These are phyloP conservation scores for Lasiosphaeria ovina DNA, from an alignment of 495 filamentous ascomycete genomes.

Conservation along the genomic window DNA sequence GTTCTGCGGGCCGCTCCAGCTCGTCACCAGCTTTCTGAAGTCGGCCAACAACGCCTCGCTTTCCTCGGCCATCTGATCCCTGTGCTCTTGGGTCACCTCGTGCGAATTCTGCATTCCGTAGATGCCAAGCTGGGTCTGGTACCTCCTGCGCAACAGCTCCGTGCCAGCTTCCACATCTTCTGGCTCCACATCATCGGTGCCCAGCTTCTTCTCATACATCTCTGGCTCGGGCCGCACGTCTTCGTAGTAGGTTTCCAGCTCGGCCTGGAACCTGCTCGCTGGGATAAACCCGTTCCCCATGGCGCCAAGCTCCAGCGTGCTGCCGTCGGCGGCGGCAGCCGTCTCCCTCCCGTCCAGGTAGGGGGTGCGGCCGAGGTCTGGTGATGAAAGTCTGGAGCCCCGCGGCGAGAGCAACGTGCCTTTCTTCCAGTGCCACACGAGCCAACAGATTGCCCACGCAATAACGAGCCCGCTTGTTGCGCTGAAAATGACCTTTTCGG, in stretches of 20 bases:
- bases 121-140: constrained; percentile 1
- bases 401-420: not conserved
- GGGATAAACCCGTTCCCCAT: not conserved
- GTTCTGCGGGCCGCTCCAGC: not conserved
- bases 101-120: not conserved
- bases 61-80: not conserved
- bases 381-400: not conserved
- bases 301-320: not conserved
- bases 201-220: constrained; percentile 11
- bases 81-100: not conserved
- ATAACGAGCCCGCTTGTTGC: constrained; percentile 3
- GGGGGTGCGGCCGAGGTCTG: not conserved
- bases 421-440: not conserved
- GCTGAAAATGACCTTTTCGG: constrained; percentile 15
- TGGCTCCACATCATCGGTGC: not conserved
- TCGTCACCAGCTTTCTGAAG: not conserved
- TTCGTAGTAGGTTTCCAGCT: constrained; percentile 10
- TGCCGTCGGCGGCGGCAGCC: not conserved
- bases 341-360: not conserved
- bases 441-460: constrained; percentile 1
- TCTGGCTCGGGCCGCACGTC: constrained; percentile 5
- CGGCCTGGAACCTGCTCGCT: not conserved
- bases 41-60: constrained; percentile 6
- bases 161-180: constrained; percentile 12
- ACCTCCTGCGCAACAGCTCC: constrained; percentile 15